Evolutionary conservation across 306 rosid genomes (phyloP).

Genomic region (Malus sieversii): DNA sequence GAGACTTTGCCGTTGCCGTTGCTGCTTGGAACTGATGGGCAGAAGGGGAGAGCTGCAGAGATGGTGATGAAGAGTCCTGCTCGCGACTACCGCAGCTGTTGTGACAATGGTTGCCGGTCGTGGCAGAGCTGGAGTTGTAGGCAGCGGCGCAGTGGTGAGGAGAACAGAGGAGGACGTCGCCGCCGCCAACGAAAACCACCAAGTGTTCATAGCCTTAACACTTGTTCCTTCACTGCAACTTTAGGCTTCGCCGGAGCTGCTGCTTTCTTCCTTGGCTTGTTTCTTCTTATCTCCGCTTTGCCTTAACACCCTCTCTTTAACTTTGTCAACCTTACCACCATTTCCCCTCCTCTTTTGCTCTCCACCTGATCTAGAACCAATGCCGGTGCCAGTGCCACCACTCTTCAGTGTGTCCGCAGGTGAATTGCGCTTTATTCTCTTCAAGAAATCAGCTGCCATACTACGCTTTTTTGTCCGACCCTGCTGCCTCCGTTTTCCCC

Average conservation of each 20-base stretch:
- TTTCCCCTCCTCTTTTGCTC: constrained; percentile 46
- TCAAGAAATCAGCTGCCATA: constrained; percentile 72
- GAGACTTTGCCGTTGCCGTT: no score
- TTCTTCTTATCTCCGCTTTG: constrained; percentile 36
- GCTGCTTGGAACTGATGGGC: no score
- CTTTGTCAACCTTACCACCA: constrained; percentile 5
- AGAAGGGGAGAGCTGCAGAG: no score
- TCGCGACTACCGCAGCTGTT: no score
- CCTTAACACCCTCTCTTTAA: constrained; percentile 43
- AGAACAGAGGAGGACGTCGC: no score
- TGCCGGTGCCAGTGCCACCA: constrained; percentile 10
- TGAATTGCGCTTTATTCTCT: constrained; percentile 62
- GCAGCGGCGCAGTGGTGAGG: no score
- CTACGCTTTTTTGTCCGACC: constrained; percentile 50
- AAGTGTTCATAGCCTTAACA: no score
- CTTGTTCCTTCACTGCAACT: no score
- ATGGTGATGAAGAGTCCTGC: no score
- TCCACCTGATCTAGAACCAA: constrained; percentile 6
- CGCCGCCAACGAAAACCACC: no score
- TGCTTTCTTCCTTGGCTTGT: constrained; percentile 34
- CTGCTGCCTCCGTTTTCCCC: constrained; percentile 32
- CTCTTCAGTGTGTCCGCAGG: constrained; percentile 30
- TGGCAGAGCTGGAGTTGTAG: no score
- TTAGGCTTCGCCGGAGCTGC: background rate
- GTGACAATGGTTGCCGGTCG: no score